These are phyloP conservation scores for Populus euphratica DNA, from an alignment of 345 rosid species.

Conservation along the genomic window DNA sequence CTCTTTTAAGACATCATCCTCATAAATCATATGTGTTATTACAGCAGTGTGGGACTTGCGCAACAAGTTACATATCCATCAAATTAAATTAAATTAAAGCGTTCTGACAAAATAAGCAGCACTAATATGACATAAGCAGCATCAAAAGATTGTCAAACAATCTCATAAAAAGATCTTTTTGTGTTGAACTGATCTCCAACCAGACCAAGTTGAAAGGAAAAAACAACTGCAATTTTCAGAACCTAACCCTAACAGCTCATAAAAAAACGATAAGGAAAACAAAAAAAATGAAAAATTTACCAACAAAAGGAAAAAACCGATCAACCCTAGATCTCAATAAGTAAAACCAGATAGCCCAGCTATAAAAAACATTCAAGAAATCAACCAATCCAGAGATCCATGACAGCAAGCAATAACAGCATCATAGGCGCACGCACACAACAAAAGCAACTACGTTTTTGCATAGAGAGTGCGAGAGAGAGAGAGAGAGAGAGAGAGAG, in stretches of 20 bases:
- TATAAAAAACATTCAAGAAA: neutral
- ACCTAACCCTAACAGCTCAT: neutral
- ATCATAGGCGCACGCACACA: neutral
- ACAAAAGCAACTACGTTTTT: neutral
- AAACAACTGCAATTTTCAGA: neutral
- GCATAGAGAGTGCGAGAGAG: neutral
- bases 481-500: neutral
- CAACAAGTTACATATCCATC: neutral
- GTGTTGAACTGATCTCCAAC: neutral
- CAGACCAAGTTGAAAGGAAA: neutral
- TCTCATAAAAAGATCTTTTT: neutral
- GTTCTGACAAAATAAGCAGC: neutral
- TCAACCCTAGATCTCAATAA: slow-evolving; percentile 28
- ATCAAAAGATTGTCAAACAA: neutral
- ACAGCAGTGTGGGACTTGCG: neutral
- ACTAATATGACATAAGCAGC: neutral
- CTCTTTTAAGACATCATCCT: neutral
- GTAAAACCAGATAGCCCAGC: neutral
- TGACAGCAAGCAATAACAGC: neutral
- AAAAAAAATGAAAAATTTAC: neutral
- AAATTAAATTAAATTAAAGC: neutral
- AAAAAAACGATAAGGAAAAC: neutral
- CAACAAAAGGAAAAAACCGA: neutral
- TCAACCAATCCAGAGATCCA: neutral
- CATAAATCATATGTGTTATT: neutral